These are phyloP conservation scores for Suaeda aralocaspica DNA, from an alignment of 148 eudicot genomes.

Conservation along the genomic window DNA sequence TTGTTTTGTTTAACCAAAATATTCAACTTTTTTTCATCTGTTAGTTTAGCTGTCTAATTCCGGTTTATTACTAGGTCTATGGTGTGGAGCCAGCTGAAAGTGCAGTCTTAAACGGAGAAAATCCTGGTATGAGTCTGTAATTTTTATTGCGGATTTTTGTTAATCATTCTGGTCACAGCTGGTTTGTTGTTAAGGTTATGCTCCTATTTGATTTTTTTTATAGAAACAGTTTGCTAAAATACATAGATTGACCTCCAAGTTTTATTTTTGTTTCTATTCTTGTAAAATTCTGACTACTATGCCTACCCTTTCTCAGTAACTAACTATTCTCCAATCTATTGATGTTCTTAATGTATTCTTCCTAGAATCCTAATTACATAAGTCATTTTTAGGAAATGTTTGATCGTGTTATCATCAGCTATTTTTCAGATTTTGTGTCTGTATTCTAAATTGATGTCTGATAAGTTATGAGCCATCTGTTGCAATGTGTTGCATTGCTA, in stretches of 20 bases:
- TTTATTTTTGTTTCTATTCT: not conserved
- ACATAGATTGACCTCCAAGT: not conserved
- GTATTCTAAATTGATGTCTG: not conserved
- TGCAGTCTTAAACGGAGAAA: constrained; percentile 74
- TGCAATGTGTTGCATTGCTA: not conserved
- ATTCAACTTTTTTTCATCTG: too few relatives aligned
- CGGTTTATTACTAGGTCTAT: constrained; percentile 39
- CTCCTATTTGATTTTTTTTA: not conserved
- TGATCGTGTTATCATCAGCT: not conserved
- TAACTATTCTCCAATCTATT: too few relatives aligned
- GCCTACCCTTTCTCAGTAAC: not conserved
- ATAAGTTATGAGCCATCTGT: not conserved
- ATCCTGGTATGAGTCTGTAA: constrained; percentile 52
- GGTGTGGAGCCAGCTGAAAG: constrained; percentile 88
- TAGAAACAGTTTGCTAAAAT: not conserved
- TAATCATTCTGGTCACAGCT: not conserved
- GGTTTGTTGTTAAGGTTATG: not conserved
- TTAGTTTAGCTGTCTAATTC: constrained; percentile 3
- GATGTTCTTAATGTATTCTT: not conserved
- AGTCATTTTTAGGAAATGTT: not conserved
- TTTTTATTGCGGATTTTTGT: not conserved
- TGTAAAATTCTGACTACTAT: not conserved
- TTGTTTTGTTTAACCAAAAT: too few relatives aligned
- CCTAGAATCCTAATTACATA: not conserved
- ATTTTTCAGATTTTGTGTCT: too few relatives aligned